phyloP scores from a whole-genome alignment of 805 yeast genomes.

The Candida maris region DNA sequence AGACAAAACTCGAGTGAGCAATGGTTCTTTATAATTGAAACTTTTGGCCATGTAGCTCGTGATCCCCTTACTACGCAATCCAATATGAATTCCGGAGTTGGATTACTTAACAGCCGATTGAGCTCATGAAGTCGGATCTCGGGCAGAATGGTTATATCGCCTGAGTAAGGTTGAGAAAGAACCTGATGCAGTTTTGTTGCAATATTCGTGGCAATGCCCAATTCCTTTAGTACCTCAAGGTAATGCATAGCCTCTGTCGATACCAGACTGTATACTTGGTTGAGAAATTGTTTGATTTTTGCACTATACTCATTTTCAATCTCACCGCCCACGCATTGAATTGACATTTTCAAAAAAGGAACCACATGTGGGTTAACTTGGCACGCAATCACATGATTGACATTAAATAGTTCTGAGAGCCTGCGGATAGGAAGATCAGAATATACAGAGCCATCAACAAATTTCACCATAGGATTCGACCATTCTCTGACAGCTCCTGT shows the following conservation, averaged over 20 bases:
- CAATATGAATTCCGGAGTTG: slow-evolving; percentile 69
- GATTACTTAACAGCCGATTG: slow-evolving; percentile 67
- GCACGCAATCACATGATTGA: slow-evolving; percentile 94
- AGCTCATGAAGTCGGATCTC: slow-evolving; percentile 59
- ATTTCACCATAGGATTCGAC: slow-evolving; percentile 72
- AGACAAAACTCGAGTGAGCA: slow-evolving; percentile 86
- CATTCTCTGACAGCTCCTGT: slow-evolving; percentile 77
- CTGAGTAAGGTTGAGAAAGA: slow-evolving; percentile 82
- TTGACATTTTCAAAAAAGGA: slow-evolving; percentile 72
- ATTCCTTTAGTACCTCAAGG: slow-evolving; percentile 65
- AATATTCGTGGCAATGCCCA: slow-evolving; percentile 71
- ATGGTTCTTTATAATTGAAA: slow-evolving; percentile 81
- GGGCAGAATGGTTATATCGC: slow-evolving; percentile 91
- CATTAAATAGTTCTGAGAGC: slow-evolving; percentile 93
- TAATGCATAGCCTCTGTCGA: slow-evolving; percentile 76
- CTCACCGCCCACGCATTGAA: slow-evolving; percentile 67
- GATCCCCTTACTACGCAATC: slow-evolving; percentile 80
- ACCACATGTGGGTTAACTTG: slow-evolving; percentile 97
- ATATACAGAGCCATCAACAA: slow-evolving; percentile 95
- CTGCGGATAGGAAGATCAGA: slow-evolving; percentile 89
- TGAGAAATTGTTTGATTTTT: slow-evolving; percentile 47
- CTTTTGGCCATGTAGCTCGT: slow-evolving; percentile 89
- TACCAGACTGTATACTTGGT: slow-evolving; percentile 53
- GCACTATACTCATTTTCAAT: slow-evolving; percentile 59
- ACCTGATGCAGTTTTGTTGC: slow-evolving; percentile 73